These are phyloP conservation scores for Gracilaria vermiculophylla DNA, from an alignment of 23 red algal species.

Conservation along the genomic window DNA sequence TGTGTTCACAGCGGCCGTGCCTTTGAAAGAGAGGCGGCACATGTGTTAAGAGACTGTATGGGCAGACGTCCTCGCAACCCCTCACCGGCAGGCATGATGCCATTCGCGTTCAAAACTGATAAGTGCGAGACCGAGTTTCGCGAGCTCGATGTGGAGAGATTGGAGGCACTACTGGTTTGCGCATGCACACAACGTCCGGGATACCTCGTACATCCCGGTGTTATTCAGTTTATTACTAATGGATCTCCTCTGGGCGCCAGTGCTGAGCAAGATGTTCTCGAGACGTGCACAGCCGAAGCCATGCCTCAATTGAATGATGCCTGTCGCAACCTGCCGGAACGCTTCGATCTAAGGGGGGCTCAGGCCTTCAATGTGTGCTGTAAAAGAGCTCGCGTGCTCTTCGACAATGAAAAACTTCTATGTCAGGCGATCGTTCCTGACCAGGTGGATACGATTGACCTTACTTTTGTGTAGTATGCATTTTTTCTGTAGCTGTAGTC, in stretches of 20 bases:
- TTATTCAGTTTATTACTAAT: conserved; percentile 41
- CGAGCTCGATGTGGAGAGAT: conserved; percentile 33
- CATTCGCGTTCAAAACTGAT: conserved; percentile 12
- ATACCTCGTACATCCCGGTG: conserved; percentile 41
- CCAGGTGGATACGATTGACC: conserved; percentile 1
- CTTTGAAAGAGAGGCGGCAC: conserved; percentile 26
- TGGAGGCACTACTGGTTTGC: conserved; percentile 34
- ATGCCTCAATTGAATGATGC: conserved; percentile 16
- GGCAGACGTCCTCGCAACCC: conserved; percentile 23
- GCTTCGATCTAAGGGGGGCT: conserved; percentile 42
- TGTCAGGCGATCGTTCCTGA: conserved; percentile 47
- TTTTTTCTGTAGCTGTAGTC: too few species aligned
- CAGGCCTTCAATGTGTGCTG: conserved; percentile 54
- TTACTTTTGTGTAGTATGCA: conserved; percentile 41
- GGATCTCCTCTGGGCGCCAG: conserved; percentile 16
- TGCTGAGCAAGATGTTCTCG: not conserved
- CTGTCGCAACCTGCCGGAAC: conserved; percentile 23
- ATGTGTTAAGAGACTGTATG: conserved; percentile 25
- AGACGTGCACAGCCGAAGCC: not conserved
- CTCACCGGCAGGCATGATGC: not conserved
- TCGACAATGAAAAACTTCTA: conserved; percentile 5
- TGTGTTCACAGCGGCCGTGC: not conserved
- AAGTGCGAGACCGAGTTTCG: conserved; percentile 33
- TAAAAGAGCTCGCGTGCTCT: conserved; percentile 15
- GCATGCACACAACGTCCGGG: conserved; percentile 38